phyloP scores from a whole-genome alignment of 257 asterid species.

The Cordia subcordata region DNA sequence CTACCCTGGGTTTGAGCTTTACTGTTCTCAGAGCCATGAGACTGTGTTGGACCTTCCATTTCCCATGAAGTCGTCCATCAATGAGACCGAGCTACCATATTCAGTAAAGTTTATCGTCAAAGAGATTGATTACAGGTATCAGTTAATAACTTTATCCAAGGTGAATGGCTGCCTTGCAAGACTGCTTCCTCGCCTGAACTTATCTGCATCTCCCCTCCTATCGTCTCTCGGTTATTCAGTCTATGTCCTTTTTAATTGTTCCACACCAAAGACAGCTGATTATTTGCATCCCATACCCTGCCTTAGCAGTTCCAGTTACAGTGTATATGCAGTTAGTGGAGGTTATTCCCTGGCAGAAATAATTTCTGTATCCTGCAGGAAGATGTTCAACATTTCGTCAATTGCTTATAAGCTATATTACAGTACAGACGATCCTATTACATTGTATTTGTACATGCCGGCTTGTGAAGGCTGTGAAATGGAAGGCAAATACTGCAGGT shows the following conservation, averaged over 20 bases:
- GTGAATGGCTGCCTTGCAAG: no score
- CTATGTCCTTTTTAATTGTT: constrained; percentile 53
- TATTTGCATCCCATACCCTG: constrained; percentile 26
- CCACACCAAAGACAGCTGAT: neutral
- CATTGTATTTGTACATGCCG: no score
- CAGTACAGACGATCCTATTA: no score
- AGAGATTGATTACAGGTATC: constrained; percentile 40
- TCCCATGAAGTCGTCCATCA: no score
- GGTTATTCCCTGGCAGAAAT: no score
- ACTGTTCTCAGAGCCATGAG: constrained; percentile 41
- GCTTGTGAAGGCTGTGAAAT: no score
- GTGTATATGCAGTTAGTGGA: constrained; percentile 33
- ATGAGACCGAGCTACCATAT: no score
- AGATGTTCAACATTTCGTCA: no score
- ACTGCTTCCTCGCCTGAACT: constrained; percentile 24
- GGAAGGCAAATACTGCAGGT: no score
- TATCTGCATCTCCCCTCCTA: constrained; percentile 33
- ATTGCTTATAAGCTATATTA: no score
- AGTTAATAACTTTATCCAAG: constrained; percentile 27
- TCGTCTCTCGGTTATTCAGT: constrained; percentile 5
- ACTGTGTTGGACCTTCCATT: no score
- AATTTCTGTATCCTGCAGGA: constrained; percentile 19
- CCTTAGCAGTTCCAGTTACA: constrained; percentile 29
- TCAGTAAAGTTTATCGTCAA: no score
- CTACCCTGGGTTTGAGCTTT: constrained; percentile 51